Conservation (phyloP, 2,329 filamentous ascomycete genomes). For the Beauveria sp. region DNA sequence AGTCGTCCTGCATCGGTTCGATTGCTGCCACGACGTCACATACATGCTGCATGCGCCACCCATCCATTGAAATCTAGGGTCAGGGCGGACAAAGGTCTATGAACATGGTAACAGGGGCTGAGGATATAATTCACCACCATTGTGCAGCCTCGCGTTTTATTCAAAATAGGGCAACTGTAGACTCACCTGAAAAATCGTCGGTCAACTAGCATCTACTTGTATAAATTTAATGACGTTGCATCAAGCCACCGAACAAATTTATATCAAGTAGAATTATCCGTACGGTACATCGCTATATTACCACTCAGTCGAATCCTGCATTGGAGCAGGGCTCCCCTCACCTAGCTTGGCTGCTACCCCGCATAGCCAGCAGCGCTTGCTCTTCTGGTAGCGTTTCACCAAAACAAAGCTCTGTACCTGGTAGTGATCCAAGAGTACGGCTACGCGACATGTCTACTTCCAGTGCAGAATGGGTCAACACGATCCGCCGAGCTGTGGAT, state of each 20-base stretch:
- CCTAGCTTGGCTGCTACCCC: background rate
- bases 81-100: too few relatives aligned
- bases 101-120: background rate
- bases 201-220: background rate
- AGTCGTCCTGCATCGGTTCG: background rate
- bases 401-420: background rate
- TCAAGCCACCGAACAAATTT: background rate
- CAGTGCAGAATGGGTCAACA: background rate
- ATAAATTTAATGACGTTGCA: background rate
- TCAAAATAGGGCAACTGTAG: too few relatives aligned
- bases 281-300: background rate
- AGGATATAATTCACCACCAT: too few relatives aligned
- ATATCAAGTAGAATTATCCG: background rate
- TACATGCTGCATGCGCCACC: background rate
- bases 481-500: background rate
- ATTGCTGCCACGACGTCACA: slow-evolving; percentile 6
- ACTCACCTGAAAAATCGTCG: background rate
- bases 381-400: background rate
- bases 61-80: background rate
- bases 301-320: background rate
- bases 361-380: background rate
- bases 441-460: background rate
- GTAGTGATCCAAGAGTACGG: background rate
- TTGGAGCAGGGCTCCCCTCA: background rate
- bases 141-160: too few relatives aligned